Evolutionary conservation across 192 early-diverging fungal genomes (phyloP).

Genomic region (Backusella westeae): DNA sequence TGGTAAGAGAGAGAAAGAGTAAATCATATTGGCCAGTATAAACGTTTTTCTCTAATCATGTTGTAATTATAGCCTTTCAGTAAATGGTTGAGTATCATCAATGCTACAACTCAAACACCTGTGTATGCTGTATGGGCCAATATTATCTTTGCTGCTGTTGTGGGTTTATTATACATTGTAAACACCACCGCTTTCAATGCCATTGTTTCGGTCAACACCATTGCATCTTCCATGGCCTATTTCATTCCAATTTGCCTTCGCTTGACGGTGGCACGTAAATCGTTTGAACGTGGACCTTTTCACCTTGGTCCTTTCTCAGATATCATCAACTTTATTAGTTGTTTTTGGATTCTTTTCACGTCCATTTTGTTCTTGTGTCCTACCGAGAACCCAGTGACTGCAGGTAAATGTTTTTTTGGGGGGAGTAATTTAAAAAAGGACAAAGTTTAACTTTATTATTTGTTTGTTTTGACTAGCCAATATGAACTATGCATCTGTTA

Average conservation of each 20-base stretch:
- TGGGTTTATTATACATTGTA: slow-evolving; percentile 42
- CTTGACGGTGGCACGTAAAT: slow-evolving; percentile 39
- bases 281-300: slow-evolving; percentile 51
- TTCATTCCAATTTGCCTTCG: slow-evolving; percentile 52
- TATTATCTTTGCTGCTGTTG: slow-evolving; percentile 37
- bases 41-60: no score
- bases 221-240: slow-evolving; percentile 52
- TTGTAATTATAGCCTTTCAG: slow-evolving; percentile 30
- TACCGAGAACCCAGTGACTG: slow-evolving; percentile 39
- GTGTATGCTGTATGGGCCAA: slow-evolving; percentile 55
- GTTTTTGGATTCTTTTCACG: slow-evolving; percentile 47
- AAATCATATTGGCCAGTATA: not conserved
- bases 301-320: slow-evolving; percentile 45
- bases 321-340: slow-evolving; percentile 38
- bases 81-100: slow-evolving; percentile 37
- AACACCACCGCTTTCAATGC: slow-evolving; percentile 51
- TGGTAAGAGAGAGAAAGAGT: slow-evolving; percentile 5
- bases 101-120: slow-evolving; percentile 40
- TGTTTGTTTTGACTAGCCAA: slow-evolving; percentile 24
- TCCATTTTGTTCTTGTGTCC: slow-evolving; percentile 47
- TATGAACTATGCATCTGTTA: slow-evolving; percentile 47
- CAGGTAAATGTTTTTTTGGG: not conserved
- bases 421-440: not conserved
- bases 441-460: not conserved
- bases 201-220: slow-evolving; percentile 57